Evolutionary conservation across 352 stramenopile genomes (phyloP), one percentile per base, ranked within the genome.

Genomic region (Nothophytophthora sp.): DNA sequence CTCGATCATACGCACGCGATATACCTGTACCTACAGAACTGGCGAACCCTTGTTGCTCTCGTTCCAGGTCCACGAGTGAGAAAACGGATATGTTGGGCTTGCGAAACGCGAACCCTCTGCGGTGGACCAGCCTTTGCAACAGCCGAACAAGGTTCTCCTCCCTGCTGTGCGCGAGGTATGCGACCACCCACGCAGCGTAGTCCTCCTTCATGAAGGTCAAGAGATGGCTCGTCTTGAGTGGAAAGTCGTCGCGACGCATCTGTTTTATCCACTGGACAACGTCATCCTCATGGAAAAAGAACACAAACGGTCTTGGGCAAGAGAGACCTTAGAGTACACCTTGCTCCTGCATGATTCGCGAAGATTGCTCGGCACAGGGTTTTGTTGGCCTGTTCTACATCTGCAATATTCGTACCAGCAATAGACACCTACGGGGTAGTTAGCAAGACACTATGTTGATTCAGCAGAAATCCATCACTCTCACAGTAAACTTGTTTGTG

Each of bases 261-360:
- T 54, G 13, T 25, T 64, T 68, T 28, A 68, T 62, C 47, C 49
- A 73, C 41, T 63, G 48, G 12, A 60, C 32, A 23, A 37, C 6
- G 7, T 5, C 16, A 22, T 41, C 25, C 16, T 41, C n/a, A 16
- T 41, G 25, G n/a, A 42, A 28, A 29, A n/a, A n/a, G n/a, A n/a
- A n/a, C n/a, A n/a, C n/a, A n/a, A n/a, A n/a, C n/a, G n/a, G n/a
- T n/a, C n/a, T n/a, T n/a, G n/a, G n/a, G n/a, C n/a, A n/a, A n/a
- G n/a, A n/a, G n/a, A n/a, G n/a, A n/a, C n/a, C n/a, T n/a, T n/a
- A n/a, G n/a, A n/a, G n/a, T n/a, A n/a, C n/a, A n/a, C n/a, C n/a
- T n/a, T n/a, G n/a, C n/a, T n/a, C n/a, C n/a, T n/a, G n/a, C n/a
- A n/a, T n/a, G n/a, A n/a, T n/a, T n/a, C n/a, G n/a, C n/a, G n/a